A percentile compares a stretch with the other conserved stretches of the same genome.
Evolutionary conservation across 306 rosid genomes (phyloP).

Genomic region (Castanea crenata): DNA sequence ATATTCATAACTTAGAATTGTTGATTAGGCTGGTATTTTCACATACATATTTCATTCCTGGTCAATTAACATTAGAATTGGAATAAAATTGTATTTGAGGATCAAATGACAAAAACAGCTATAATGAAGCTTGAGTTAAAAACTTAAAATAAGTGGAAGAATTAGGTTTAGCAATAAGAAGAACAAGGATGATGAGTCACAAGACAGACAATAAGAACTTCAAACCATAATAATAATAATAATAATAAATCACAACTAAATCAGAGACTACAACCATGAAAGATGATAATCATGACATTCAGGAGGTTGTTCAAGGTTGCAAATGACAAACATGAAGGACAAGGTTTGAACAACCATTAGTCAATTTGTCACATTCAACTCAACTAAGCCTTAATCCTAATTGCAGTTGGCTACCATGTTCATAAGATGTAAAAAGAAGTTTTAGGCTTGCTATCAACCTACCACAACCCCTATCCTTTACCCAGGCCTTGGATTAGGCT

Average conservation of each 20-base stretch:
- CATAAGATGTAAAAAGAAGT: neutral
- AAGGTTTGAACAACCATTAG: neutral
- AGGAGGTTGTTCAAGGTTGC: neutral
- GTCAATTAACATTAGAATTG: neutral
- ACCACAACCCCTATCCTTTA: neutral
- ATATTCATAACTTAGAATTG: neutral
- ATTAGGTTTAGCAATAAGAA: neutral
- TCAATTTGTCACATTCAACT: neutral
- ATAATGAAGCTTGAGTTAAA: neutral
- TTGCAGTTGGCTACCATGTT: neutral
- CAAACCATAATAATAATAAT: neutral
- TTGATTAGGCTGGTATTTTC: neutral
- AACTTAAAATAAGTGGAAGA: neutral
- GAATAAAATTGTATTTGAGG: neutral
- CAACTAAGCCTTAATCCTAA: neutral
- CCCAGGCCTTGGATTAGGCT: neutral
- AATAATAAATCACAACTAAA: neutral
- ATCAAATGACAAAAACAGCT: neutral
- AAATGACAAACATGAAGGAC: neutral
- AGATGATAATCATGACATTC: neutral
- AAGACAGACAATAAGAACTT: neutral
- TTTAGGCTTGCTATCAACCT: neutral
- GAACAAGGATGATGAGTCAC: neutral
- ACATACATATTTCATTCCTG: neutral
- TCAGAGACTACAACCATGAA: neutral